Base-by-base conservation (phyloP, 768 basidiomycete species). In the Coprinopsis sp. region DNA sequence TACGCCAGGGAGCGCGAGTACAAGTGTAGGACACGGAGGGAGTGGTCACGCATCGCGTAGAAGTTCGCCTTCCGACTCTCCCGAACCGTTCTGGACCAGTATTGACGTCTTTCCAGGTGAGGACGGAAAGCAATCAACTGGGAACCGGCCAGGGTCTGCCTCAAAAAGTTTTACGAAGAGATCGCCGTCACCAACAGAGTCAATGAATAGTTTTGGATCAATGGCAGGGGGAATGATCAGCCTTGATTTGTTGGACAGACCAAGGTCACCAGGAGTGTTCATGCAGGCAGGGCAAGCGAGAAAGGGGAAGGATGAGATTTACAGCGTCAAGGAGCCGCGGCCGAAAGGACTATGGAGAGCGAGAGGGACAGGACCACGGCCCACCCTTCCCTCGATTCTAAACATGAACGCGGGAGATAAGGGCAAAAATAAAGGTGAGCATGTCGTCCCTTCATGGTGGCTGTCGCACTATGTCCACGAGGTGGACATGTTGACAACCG, bases 331-430 rank as follows among this genome's bases (percentile, higher is more conserved):
- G 37, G 55, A 60, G 7, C 49, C 59, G 29, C 62, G 65, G 37
- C 72, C 72, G 52, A 66, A 60, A 51, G 74, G 73, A 37, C 55
- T 74, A 21, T 76, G 72, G 73, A 71, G 65, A 58, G 70, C 65
- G 58, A 69, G 71, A 55, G 66, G 64, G 58, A 69, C 58, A 56
- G 49, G 51, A 44, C 60, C 61, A 49, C 27, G 31, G 48, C 11
- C 49, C 1, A 3, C 47, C 14, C n/a, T n/a, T n/a, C n/a, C n/a
- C n/a, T n/a, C n/a, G n/a, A 22, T 37, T 22, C 24, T 14, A 23
- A 42, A 19, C 25, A 36, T 14, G 31, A 43, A 28, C 30, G 46
- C 40, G 27, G 45, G 41, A 21, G 33, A 29, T 31, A 37, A 37
- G 34, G 34, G 34, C 19, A 37, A 37, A 37, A 18, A 6, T 10